Evolutionary conservation across 2,329 filamentous ascomycete genomes (phyloP).

Genomic region (Alternaria sp.): DNA sequence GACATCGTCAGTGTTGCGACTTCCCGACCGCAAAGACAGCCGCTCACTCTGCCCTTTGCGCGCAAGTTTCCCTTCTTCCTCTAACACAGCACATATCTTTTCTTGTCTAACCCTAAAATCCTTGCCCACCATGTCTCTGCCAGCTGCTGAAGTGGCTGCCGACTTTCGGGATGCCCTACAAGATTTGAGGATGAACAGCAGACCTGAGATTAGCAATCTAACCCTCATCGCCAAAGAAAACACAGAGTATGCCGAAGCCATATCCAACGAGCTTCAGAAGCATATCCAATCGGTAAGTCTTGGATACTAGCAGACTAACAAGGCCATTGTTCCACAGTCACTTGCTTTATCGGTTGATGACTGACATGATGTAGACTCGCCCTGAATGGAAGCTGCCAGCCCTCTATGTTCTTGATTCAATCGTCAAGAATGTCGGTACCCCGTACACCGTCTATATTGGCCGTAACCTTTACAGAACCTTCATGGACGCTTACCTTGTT

Average conservation of each 20-base stretch:
- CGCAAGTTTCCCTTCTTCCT: slow-evolving; percentile 24
- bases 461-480: slow-evolving; percentile 88
- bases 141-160: slow-evolving; percentile 86
- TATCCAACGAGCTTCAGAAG: slow-evolving; percentile 87
- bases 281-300: slow-evolving; percentile 92
- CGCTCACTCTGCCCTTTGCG: slow-evolving; percentile 31
- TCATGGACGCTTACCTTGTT: slow-evolving; percentile 94
- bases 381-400: slow-evolving; percentile 91
- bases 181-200: slow-evolving; percentile 88
- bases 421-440: slow-evolving; percentile 98
- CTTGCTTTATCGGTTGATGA: slow-evolving; percentile 13
- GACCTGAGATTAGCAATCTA: slow-evolving; percentile 95
- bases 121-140: slow-evolving; percentile 68
- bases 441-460: slow-evolving; percentile 97
- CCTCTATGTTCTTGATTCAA: slow-evolving; percentile 97
- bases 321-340: not conserved
- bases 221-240: slow-evolving; percentile 98
- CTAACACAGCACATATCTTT: slow-evolving; percentile 20
- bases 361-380: slow-evolving; percentile 70
- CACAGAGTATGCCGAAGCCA: slow-evolving; percentile 92
- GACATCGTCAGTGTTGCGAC: slow-evolving; percentile 40
- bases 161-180: slow-evolving; percentile 94
- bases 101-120: slow-evolving; percentile 37
- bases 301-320: slow-evolving; percentile 6
- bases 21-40: slow-evolving; percentile 35